Evolutionary conservation across 108 stramenopile genomes (phyloP).

Genomic region (Cyclotella baltica): DNA sequence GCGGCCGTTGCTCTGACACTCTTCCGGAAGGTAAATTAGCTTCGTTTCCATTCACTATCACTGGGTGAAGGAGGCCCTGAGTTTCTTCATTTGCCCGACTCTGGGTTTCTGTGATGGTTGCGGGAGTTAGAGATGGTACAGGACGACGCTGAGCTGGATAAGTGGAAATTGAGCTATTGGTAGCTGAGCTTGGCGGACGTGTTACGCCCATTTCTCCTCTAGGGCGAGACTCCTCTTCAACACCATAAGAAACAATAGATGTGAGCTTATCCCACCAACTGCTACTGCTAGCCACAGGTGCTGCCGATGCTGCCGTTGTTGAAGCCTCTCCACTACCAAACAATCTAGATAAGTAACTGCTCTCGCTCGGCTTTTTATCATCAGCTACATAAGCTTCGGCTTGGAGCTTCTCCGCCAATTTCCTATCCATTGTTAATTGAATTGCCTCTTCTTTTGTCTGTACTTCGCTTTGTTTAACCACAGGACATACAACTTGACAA

Average conservation of each 20-base stretch:
- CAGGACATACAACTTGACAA: constrained; percentile 73
- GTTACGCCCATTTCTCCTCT: constrained; percentile 57
- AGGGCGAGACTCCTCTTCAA: constrained; percentile 34
- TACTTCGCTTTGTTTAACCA: constrained; percentile 57
- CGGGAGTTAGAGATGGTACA: constrained; percentile 5
- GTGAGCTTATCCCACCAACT: constrained; percentile 47
- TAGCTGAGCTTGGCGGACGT: constrained; percentile 51
- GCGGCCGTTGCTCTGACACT: constrained; percentile 65
- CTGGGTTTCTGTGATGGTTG: background rate
- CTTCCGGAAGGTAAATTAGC: constrained; percentile 56
- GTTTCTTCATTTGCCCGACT: constrained; percentile 60
- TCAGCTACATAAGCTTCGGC: constrained; percentile 70
- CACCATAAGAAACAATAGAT: constrained; percentile 32
- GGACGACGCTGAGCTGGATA: constrained; percentile 41
- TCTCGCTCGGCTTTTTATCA: constrained; percentile 24
- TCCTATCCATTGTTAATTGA: constrained; percentile 76
- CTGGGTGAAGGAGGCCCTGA: constrained; percentile 41
- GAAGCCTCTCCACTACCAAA: constrained; percentile 27
- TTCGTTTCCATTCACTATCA: constrained; percentile 52
- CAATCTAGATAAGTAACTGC: constrained; percentile 46
- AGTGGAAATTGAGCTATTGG: constrained; percentile 10
- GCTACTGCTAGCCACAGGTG: constrained; percentile 24
- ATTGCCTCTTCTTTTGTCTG: constrained; percentile 67
- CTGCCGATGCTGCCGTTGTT: constrained; percentile 10
- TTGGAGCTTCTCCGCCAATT: constrained; percentile 82